Base-by-base conservation (phyloP, 495 filamentous ascomycete species). In the Viridothelium virens region DNA sequence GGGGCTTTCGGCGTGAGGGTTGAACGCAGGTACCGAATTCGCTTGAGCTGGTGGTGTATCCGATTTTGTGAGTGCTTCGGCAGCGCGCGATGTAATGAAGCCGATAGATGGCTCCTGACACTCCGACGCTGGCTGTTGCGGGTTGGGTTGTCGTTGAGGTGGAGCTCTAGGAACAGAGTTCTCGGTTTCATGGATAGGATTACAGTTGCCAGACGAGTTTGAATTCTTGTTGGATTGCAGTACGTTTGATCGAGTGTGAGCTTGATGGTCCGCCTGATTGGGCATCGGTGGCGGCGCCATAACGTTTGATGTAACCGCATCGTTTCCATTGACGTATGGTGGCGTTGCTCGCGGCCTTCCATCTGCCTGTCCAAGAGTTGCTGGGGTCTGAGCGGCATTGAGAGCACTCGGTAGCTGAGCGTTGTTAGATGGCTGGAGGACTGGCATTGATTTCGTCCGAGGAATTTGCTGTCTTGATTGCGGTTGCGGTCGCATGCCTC, bases 1-100 rank as follows among this genome's bases (percentile, higher is more conserved):
- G 0, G 92, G 90, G 67, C 89, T 92, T 69, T 96, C 91, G 3
- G 86, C 81, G 65, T 87, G 84, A 2, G 91, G 91, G 72, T 97
- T 90, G 76, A 96, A 97, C 61, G 79, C 78, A 3, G 84, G 82
- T 7, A 81, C 82, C 16, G 84, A 79, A 4, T 76, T 63, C 3
- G 80, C 76, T 2, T 74, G 74, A 12, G 70, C 72, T 18, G 74
- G 67, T 38, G 68, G 68, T 1, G 64, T n/a, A 11, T 66, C 64
- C 38, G 69, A 10, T 4, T 73, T 69, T 33, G 76, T 70, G 7
- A 80, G 34, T n/a, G 71, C 41, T 64, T 77, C 75, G 12, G 88
- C 87, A 65, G 85, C 89, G 62, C 88, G 82, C 5, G 89, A 89
- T 0, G 90, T 91, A 72, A 88, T 91, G 78, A 96, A 96, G 3